Base-by-base conservation (phyloP, 345 rosid genomes). In the Populus ilicifolia region DNA sequence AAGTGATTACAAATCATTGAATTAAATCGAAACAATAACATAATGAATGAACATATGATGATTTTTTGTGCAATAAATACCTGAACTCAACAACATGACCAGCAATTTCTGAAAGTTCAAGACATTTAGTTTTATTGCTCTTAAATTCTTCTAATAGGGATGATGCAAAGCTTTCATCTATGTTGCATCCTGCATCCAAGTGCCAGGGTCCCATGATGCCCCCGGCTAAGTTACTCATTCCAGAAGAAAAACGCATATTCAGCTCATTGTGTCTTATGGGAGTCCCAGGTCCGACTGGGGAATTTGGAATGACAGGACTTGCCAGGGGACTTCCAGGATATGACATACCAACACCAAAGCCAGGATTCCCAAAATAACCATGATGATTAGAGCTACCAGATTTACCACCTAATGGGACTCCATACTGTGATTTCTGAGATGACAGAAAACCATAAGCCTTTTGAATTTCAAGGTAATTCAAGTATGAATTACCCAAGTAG, bases 41-140 rank as follows among this genome's bases (percentile, higher is more conserved):
- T 14, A 11, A 73, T 30, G 62, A 20, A 65, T 23, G 70, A 54
- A 16, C 33, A 17, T 70, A 10, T 4, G 16, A 61, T 68, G 35
- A 39, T 48, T 39, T 59, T 76, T 5, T 14, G 35, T 39, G 33
- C 20, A 52, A 30, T 62, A 52, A n/a, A 43, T 81, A 89, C 95
- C 95, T 91, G 88, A 91, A 91, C 86, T 89, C 91, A 73, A 89
- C 95, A 75, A 91, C 95, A 86, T 89, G 91, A 33, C 91, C 88
- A 2, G 82, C 84, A 81, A 90, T 91, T 79, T 90, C 93, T 20
- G 87, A 82, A 29, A 91, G 90, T 75, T 89, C 94, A 82, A 91
- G 88, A 80, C 93, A 90, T 81, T 75, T 92, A 78, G 91, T 77
- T 89, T 88, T 90, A 82, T 87, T 89, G 84, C 86, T 89, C 80